Percentiles rank a stretch among this genome's conserved stretches.
These are phyloP conservation scores for Barnettozyma vustinii DNA, from an alignment of 805 yeast genomes.

Conservation along the genomic window DNA sequence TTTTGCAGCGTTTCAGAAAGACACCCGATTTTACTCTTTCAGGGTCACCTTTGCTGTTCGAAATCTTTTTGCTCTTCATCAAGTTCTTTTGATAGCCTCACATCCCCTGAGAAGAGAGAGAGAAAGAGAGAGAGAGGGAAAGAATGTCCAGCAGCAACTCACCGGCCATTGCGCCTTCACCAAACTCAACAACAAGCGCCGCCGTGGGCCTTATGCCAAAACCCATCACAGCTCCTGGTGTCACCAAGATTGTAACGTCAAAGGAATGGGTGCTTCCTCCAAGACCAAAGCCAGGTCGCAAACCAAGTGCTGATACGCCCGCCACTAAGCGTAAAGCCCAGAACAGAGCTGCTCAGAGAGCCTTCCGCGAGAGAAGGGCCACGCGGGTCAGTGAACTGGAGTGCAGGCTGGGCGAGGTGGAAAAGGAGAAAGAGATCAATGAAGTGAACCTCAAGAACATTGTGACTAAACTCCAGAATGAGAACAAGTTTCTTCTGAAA, in stretches of 20 bases:
- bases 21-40: not conserved
- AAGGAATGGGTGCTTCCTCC: conserved; percentile 79
- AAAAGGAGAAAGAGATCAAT: conserved; percentile 55
- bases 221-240: conserved; percentile 5
- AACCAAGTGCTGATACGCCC: conserved; percentile 66
- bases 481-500: conserved; percentile 30
- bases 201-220: conserved; percentile 9
- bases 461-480: conserved; percentile 23
- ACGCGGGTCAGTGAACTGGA: conserved; percentile 77
- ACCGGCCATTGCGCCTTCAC: conserved; percentile 22
- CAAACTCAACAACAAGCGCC: conserved; percentile 4
- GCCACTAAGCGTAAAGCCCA: conserved; percentile 85
- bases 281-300: conserved; percentile 67
- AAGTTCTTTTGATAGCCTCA: not conserved
- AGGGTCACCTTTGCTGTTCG: not conserved
- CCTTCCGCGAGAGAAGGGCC: conserved; percentile 84
- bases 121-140: not conserved
- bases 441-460: conserved; percentile 32
- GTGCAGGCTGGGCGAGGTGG: conserved; percentile 58
- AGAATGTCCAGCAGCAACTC: conserved; percentile 10
- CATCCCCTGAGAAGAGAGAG: not conserved
- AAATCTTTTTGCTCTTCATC: not conserved
- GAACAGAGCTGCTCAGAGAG: conserved; percentile 90
- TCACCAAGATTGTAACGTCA: conserved; percentile 53
- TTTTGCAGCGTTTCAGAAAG: not conserved